A percentile compares a stretch with the other conserved stretches of the same genome.
phyloP scores from a whole-genome alignment of 2,329 filamentous ascomycete species.

The Cercospora brassicicola region DNA sequence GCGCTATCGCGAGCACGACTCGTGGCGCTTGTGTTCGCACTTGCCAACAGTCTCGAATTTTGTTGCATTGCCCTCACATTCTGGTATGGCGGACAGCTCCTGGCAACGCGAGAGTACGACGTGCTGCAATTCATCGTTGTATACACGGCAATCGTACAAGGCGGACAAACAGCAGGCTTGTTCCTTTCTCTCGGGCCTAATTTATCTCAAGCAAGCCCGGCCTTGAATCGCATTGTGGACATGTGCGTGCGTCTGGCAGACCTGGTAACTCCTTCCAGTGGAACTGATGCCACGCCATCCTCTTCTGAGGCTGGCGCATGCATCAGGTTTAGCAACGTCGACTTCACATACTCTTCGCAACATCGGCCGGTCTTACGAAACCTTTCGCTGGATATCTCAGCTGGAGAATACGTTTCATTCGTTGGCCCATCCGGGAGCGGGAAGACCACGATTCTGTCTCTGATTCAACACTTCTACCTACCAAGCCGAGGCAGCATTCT shows the following conservation, averaged over 20 bases:
- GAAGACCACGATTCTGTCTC: slow-evolving; percentile 43
- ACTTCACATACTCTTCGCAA: slow-evolving; percentile 57
- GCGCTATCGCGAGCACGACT: background rate
- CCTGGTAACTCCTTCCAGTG: too few relatives aligned
- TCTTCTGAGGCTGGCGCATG: background rate
- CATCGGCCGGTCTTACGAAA: background rate
- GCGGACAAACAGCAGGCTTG: slow-evolving; percentile 70
- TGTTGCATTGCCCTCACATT: slow-evolving; percentile 70
- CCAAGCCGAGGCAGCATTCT: slow-evolving; percentile 63
- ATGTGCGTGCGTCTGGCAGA: slow-evolving; percentile 35
- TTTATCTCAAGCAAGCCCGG: slow-evolving; percentile 63
- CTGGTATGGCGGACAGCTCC: slow-evolving; percentile 75
- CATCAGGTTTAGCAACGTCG: slow-evolving; percentile 54
- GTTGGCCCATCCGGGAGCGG: slow-evolving; percentile 45
- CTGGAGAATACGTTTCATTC: slow-evolving; percentile 43
- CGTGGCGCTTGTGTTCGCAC: slow-evolving; percentile 16
- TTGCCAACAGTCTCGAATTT: slow-evolving; percentile 57
- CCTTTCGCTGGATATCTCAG: background rate
- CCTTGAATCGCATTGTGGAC: slow-evolving; percentile 58
- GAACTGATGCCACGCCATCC: too few relatives aligned
- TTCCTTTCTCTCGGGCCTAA: slow-evolving; percentile 75
- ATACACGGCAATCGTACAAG: slow-evolving; percentile 68
- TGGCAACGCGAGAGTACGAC: slow-evolving; percentile 64
- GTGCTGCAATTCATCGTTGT: slow-evolving; percentile 72
- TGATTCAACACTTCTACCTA: slow-evolving; percentile 57